Evolutionary conservation across 257 asterid genomes (phyloP), one percentile per base, ranked within the genome.

Genomic region (Asclepias syriaca): DNA sequence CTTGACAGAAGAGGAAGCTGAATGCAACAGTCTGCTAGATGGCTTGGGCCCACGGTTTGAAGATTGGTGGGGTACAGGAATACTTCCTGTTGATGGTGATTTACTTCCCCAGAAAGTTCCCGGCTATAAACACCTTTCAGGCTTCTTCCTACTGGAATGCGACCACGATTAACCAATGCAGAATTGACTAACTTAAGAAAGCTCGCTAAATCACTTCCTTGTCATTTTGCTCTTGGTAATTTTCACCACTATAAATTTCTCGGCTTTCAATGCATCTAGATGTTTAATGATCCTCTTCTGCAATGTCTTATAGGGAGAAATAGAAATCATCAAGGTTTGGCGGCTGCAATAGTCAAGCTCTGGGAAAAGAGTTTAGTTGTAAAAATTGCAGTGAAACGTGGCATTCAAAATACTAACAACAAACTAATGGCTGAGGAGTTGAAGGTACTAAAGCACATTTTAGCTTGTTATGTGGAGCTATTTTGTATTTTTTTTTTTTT

Each of bases 51-150:
- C 97, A 74, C 89, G 98, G 54, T 94, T 88, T 75, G 98, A 94
- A 75, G 97, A 94, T 68, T 94, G 99, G 99, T 94, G 99, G 99
- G 99, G 99, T 71, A 94, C 93, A n/a, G 99, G 99, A 65, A 82
- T 91, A 61, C 96, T 89, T 81, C 99, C 99, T 70, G 96, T 94
- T 66, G 98, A 94, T 80, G 99, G 98, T 73, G 99, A 94, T 85
- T 84, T 86, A 77, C 99, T 94, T 77, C 98, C 97, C 77, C 95
- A 70, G 81, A 83, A 89, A 68, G 75, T 94, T 83, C 88, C 90
- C 32, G 99, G 96, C 78, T 94, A 91, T 65, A 94, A 77, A 87
- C 98, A 22, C 99, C 99, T 49, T 84, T 94, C 82, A 89, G 99
- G 82, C 93, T 94, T 85, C 95, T 94, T 80, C 97, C 99, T 57